Evolutionary conservation across 352 stramenopile species (phyloP).

Genomic region (Phytopythium helicoides): DNA sequence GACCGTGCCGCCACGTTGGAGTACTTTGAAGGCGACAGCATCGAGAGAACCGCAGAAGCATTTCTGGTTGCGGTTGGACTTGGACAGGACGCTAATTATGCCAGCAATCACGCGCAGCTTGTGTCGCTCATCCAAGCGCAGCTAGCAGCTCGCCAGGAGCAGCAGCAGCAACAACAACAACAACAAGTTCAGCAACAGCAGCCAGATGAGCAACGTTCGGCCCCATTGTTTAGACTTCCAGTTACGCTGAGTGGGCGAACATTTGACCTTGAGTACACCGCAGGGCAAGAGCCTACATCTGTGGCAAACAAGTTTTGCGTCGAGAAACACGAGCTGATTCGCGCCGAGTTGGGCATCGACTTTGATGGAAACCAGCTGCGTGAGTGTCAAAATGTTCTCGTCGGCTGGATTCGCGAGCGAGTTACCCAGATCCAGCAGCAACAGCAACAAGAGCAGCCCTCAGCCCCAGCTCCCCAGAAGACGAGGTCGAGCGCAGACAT

Average conservation of each 20-base stretch:
- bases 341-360: slow-evolving; percentile 39
- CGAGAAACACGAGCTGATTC: slow-evolving; percentile 63
- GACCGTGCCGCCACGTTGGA: slow-evolving; percentile 42
- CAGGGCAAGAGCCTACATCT: slow-evolving; percentile 48
- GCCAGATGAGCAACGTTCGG: slow-evolving; percentile 9
- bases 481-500: slow-evolving; percentile 22
- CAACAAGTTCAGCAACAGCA: slow-evolving; percentile 16
- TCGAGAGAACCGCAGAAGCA: slow-evolving; percentile 60
- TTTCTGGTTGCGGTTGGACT: slow-evolving; percentile 60
- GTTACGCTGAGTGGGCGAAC: slow-evolving; percentile 51
- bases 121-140: slow-evolving; percentile 32
- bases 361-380: slow-evolving; percentile 61
- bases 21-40: slow-evolving; percentile 73
- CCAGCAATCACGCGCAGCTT: slow-evolving; percentile 41
- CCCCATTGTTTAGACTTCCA: slow-evolving; percentile 51
- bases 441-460: slow-evolving; percentile 16
- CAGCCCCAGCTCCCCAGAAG: neutral
- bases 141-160: slow-evolving; percentile 17
- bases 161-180: slow-evolving; percentile 10
- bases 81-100: slow-evolving; percentile 34
- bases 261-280: slow-evolving; percentile 68
- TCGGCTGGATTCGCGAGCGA: slow-evolving; percentile 31
- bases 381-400: slow-evolving; percentile 59
- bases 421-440: slow-evolving; percentile 15
- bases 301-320: slow-evolving; percentile 71